These are phyloP conservation scores for Bertia moriformis DNA, from an alignment of 2,329 filamentous ascomycete species.

Conservation along the genomic window DNA sequence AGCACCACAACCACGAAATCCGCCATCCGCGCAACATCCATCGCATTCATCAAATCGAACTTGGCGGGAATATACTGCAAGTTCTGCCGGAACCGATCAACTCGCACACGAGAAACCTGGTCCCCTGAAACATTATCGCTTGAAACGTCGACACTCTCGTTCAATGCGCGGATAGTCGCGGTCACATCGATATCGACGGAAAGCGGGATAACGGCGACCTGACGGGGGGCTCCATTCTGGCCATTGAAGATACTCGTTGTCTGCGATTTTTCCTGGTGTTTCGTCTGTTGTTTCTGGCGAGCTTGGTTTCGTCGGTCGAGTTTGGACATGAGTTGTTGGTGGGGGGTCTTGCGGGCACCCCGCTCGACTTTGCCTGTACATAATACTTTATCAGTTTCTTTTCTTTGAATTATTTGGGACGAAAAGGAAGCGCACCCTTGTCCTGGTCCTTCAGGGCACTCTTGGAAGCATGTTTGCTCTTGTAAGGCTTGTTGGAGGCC, in stretches of 20 bases:
- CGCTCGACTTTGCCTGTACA: conserved; percentile 25
- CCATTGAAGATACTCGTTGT: conserved; percentile 74
- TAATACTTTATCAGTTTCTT: neutral
- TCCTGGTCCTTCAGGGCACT: conserved; percentile 68
- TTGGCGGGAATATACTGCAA: conserved; percentile 69
- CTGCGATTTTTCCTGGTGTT: conserved; percentile 69
- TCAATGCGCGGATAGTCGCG: conserved; percentile 56
- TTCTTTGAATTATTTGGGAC: neutral
- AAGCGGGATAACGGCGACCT: conserved; percentile 77
- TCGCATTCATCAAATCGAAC: conserved; percentile 58
- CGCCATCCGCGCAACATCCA: conserved; percentile 76
- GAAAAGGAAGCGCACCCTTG: conserved; percentile 46
- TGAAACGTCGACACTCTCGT: conserved; percentile 66
- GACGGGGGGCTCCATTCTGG: conserved; percentile 69
- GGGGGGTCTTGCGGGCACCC: conserved; percentile 69
- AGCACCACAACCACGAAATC: conserved; percentile 84
- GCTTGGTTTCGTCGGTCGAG: conserved; percentile 88
- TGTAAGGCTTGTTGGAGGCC: conserved; percentile 75
- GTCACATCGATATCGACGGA: conserved; percentile 57
- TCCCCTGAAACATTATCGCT: conserved; percentile 43
- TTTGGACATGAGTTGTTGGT: conserved; percentile 96
- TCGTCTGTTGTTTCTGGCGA: conserved; percentile 73
- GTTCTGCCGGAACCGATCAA: conserved; percentile 91
- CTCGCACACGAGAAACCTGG: conserved; percentile 45
- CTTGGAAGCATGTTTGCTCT: conserved; percentile 81